phyloP scores from a whole-genome alignment of 306 rosid genomes.

The Medicago ruthenica region DNA sequence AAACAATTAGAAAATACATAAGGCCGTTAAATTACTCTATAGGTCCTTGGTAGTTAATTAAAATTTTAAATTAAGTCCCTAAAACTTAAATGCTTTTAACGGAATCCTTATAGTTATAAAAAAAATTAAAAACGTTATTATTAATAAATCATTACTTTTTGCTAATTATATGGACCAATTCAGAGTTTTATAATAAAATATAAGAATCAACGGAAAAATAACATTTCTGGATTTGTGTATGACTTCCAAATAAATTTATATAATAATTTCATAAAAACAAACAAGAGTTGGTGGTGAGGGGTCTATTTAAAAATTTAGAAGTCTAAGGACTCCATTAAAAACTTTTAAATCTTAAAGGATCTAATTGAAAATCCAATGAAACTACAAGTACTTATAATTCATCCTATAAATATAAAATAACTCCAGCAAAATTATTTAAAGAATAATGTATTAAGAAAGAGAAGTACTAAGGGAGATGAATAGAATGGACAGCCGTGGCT shows the following conservation, averaged over 20 bases:
- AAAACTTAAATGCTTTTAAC: neutral
- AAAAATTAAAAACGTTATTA: no score
- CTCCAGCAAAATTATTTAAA: neutral
- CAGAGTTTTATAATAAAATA: constrained; percentile 1
- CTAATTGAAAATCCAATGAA: constrained; percentile 13
- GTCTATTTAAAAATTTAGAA: neutral
- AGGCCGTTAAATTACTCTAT: neutral
- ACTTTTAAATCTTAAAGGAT: neutral
- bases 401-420: constrained; percentile 28
- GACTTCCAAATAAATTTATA: neutral
- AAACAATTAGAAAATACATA: constrained; percentile 19
- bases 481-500: neutral
- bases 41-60: neutral
- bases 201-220: neutral
- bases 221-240: constrained; percentile 2
- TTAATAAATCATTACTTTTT: neutral
- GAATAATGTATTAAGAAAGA: constrained; percentile 21
- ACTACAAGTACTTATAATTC: constrained; percentile 15
- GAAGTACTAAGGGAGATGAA: constrained; percentile 11
- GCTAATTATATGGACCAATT: neutral
- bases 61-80: constrained; percentile 8
- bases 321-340: constrained; percentile 16
- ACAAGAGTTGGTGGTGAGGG: neutral
- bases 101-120: neutral
- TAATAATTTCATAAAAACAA: neutral